A percentile compares a stretch with the other conserved stretches of the same genome.
These are phyloP conservation scores for Pythium plurisporium DNA, from an alignment of 352 stramenopile genomes.

Conservation along the genomic window DNA sequence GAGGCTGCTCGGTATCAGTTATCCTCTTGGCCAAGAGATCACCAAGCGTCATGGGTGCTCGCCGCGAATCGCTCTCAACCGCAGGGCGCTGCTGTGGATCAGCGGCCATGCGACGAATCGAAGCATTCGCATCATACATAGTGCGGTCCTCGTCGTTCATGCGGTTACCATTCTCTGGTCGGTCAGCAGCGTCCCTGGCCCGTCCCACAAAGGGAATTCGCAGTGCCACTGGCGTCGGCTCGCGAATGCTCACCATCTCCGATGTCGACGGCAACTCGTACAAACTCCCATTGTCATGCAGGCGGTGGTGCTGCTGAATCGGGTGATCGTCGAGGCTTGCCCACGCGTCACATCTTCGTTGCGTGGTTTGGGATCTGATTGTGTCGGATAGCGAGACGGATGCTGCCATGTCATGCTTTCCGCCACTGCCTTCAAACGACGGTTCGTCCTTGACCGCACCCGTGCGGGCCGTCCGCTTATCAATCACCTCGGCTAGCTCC, in stretches of 20 bases:
- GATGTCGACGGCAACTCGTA: slow-evolving; percentile 37
- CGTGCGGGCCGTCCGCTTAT: neutral
- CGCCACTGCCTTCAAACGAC: too few species aligned
- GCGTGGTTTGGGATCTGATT: too few species aligned
- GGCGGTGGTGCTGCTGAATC: neutral
- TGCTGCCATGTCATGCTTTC: too few species aligned
- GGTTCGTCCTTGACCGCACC: too few species aligned
- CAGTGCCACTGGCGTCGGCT: neutral
- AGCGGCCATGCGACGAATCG: neutral
- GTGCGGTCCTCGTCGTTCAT: neutral
- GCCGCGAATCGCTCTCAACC: neutral
- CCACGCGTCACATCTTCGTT: too few species aligned
- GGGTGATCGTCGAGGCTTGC: too few species aligned
- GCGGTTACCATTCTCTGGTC: neutral
- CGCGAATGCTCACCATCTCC: slow-evolving; percentile 33
- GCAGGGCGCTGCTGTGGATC: neutral
- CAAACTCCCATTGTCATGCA: neutral
- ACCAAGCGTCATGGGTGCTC: slow-evolving; percentile 12
- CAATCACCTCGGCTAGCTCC: slow-evolving; percentile 23
- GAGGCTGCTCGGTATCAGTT: neutral
- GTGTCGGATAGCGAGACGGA: too few species aligned
- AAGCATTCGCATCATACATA: neutral
- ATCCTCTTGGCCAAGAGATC: slow-evolving; percentile 13
- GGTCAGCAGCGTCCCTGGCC: neutral
- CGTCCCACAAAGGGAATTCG: neutral